Percentiles rank a stretch among this genome's conserved stretches.
Conservation (phyloP, 2,329 filamentous ascomycete species). For the Colletotrichum phormii region DNA sequence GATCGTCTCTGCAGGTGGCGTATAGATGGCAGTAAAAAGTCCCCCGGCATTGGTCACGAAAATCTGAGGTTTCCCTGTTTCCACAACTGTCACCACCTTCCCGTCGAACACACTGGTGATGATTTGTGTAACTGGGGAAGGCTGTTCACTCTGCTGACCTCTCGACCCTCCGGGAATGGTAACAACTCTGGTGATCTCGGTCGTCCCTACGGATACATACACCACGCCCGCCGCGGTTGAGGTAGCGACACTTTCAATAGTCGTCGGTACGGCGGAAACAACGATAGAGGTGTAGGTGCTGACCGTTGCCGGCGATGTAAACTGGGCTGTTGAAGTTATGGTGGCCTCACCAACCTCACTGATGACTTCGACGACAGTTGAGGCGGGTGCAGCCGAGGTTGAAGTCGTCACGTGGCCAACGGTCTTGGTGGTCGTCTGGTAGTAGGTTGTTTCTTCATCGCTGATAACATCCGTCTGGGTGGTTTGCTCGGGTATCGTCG, state of each 20-base stretch:
- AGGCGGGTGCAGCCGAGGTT: not conserved
- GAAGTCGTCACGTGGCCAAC: not conserved
- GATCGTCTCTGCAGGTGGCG: constrained; percentile 7
- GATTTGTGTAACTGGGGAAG: constrained; percentile 38
- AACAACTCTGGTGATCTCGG: constrained; percentile 39
- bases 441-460: constrained; percentile 1
- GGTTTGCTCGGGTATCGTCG: not conserved
- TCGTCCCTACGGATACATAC: constrained; percentile 37
- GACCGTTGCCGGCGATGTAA: not conserved
- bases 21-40: constrained; percentile 27
- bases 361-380: not conserved
- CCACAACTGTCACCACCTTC: constrained; percentile 33
- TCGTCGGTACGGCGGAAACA: constrained; percentile 14
- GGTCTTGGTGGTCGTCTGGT: constrained; percentile 9
- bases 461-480: not conserved
- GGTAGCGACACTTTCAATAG: not conserved
- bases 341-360: constrained; percentile 6
- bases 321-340: not conserved
- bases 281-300: constrained; percentile 17
- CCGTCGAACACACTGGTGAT: constrained; percentile 40
- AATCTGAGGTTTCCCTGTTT: constrained; percentile 27
- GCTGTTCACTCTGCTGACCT: constrained; percentile 1
- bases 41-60: constrained; percentile 27
- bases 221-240: not conserved
- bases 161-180: constrained; percentile 31